Evolutionary conservation across 495 filamentous ascomycete species (phyloP).

Genomic region (Annulohypoxylon moriforme): DNA sequence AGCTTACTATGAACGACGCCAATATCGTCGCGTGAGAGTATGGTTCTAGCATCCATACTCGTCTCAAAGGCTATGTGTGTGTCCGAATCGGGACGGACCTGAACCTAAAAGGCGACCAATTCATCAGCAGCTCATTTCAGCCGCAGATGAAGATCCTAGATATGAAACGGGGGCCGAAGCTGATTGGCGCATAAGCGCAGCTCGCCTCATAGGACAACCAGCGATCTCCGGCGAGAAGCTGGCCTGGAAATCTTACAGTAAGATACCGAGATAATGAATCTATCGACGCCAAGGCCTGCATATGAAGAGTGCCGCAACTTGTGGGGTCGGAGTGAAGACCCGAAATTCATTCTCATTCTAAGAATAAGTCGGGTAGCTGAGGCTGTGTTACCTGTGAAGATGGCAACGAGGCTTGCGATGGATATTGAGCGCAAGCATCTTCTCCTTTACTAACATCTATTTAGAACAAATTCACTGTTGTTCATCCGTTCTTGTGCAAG

Average conservation of each 20-base stretch:
- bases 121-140: conserved; percentile 21
- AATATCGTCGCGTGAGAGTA: conserved; percentile 11
- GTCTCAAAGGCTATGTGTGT: not conserved
- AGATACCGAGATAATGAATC: conserved; percentile 7
- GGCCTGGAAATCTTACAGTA: not conserved
- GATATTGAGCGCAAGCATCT: not conserved
- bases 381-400: not conserved
- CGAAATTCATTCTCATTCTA: conserved; percentile 14
- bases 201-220: not conserved
- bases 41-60: not conserved
- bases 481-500: not conserved
- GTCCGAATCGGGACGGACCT: conserved; percentile 14
- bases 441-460: not conserved
- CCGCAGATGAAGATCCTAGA: conserved; percentile 19
- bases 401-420: not conserved
- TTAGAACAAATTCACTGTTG: not conserved
- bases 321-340: conserved; percentile 17
- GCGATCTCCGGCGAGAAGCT: not conserved
- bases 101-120: conserved; percentile 4
- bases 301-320: not conserved
- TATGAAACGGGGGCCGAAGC: conserved; percentile 12
- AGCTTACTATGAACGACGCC: conserved; percentile 34
- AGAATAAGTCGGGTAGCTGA: conserved; percentile 6
- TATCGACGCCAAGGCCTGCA: not conserved
- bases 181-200: conserved; percentile 14